A percentile compares a stretch with the other conserved stretches of the same genome.
phyloP scores from a whole-genome alignment of 129 eudicot species.

The Oenanthe sinensis region DNA sequence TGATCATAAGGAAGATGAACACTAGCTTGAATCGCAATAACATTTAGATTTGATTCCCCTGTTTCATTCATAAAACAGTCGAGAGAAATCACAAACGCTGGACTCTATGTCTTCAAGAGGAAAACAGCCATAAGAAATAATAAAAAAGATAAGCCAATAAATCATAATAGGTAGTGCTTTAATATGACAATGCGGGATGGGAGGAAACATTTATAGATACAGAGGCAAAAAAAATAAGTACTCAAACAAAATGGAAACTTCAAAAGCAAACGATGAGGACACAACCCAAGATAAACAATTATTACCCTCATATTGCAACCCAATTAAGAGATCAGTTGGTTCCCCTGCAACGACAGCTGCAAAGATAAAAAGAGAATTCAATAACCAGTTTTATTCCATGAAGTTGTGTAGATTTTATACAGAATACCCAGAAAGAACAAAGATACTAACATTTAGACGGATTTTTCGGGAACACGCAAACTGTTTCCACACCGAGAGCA shows the following conservation, averaged over 20 bases:
- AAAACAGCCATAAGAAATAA: neutral
- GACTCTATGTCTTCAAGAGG: slow-evolving; percentile 1
- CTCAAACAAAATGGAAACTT: neutral
- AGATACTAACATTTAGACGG: slow-evolving; percentile 44
- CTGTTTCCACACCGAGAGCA: slow-evolving; percentile 83
- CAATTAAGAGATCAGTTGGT: slow-evolving; percentile 68
- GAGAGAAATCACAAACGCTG: slow-evolving; percentile 10
- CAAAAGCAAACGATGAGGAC: neutral
- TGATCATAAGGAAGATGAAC: slow-evolving; percentile 76
- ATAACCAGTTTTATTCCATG: neutral
- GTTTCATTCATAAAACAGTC: slow-evolving; percentile 15
- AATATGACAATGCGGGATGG: neutral
- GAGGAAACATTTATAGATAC: neutral
- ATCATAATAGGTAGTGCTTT: neutral
- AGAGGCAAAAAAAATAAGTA: neutral
- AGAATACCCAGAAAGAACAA: neutral
- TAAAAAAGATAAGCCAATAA: neutral
- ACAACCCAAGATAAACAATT: slow-evolving; percentile 5
- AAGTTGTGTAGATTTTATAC: neutral
- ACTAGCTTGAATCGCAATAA: slow-evolving; percentile 68
- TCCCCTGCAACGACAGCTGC: slow-evolving; percentile 83
- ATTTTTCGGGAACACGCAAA: slow-evolving; percentile 87
- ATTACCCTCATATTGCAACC: slow-evolving; percentile 82
- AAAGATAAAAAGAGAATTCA: slow-evolving; percentile 11
- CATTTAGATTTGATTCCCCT: slow-evolving; percentile 61